phyloP scores from a whole-genome alignment of 352 stramenopile genomes.

The Phytopythium aichiense region DNA sequence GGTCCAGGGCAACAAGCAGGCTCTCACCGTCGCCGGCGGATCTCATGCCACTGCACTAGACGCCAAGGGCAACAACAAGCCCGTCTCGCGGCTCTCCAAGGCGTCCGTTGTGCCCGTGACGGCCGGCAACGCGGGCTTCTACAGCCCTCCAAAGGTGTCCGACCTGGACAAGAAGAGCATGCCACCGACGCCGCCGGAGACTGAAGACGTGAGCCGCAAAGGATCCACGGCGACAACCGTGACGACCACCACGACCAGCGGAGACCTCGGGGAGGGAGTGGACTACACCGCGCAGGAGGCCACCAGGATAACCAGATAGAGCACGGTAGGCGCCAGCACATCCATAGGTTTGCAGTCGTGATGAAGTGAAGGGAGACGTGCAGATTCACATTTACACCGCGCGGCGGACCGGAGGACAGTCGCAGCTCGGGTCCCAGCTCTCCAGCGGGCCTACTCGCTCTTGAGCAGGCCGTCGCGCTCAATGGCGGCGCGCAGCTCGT shows the following conservation, averaged over 20 bases:
- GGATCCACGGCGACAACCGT: background rate
- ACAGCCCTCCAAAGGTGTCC: background rate
- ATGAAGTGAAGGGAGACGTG: background rate
- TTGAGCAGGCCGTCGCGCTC: conserved; percentile 16
- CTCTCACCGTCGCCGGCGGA: background rate
- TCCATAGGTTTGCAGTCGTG: background rate
- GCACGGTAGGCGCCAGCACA: background rate
- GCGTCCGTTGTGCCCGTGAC: conserved; percentile 59
- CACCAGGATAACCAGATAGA: background rate
- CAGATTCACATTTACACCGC: background rate
- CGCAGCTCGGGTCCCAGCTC: no score
- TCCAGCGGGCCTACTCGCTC: conserved; percentile 4
- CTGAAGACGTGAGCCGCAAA: background rate
- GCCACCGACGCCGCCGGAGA: background rate
- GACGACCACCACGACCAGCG: background rate
- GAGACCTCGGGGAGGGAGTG: background rate
- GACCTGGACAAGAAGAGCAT: background rate
- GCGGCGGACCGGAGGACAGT: background rate
- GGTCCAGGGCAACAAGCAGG: conserved; percentile 18
- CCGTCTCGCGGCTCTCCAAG: conserved; percentile 28
- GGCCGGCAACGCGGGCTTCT: background rate
- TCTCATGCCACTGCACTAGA: background rate
- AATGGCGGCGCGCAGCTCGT: conserved; percentile 24
- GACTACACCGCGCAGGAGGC: background rate
- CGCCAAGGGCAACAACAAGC: conserved; percentile 3